Evolutionary conservation across 345 rosid species (phyloP).

Genomic region (Kernera saxatilis): DNA sequence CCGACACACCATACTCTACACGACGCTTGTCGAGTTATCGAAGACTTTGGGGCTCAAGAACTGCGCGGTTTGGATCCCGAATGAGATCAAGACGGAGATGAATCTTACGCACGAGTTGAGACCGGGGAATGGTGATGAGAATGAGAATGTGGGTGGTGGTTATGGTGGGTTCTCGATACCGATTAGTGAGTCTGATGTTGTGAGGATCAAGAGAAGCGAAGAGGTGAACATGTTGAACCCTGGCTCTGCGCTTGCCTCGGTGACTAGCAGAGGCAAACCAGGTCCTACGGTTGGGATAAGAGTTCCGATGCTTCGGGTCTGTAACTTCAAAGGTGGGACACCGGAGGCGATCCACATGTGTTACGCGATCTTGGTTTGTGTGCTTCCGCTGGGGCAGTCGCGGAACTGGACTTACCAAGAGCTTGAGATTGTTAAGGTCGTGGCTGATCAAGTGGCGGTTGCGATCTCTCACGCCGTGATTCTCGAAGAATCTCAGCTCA

Average conservation of each 20-base stretch:
- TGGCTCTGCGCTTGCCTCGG: constrained; percentile 53
- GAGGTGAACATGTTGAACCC: constrained; percentile 53
- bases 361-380: constrained; percentile 77
- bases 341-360: constrained; percentile 66
- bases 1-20: constrained; percentile 70
- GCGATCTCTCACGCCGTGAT: constrained; percentile 94
- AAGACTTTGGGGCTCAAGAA: constrained; percentile 75
- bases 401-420: constrained; percentile 72
- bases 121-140: constrained; percentile 34
- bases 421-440: constrained; percentile 77
- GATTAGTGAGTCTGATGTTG: constrained; percentile 64
- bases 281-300: constrained; percentile 86
- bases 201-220: constrained; percentile 56
- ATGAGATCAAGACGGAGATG: constrained; percentile 62
- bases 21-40: constrained; percentile 82
- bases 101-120: constrained; percentile 58
- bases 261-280: constrained; percentile 48
- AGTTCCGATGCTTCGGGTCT: constrained; percentile 86
- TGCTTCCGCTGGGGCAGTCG: constrained; percentile 58
- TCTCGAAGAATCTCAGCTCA: constrained; percentile 87
- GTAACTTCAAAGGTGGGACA: constrained; percentile 88
- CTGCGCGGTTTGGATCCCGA: constrained; percentile 96
- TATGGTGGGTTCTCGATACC: constrained; percentile 39
- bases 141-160: neutral
- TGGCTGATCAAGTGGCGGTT: constrained; percentile 96